Evolutionary conservation across 2,329 filamentous ascomycete genomes (phyloP), one percentile per base, ranked within the genome.

Genomic region (Hyphodiscus sp.): DNA sequence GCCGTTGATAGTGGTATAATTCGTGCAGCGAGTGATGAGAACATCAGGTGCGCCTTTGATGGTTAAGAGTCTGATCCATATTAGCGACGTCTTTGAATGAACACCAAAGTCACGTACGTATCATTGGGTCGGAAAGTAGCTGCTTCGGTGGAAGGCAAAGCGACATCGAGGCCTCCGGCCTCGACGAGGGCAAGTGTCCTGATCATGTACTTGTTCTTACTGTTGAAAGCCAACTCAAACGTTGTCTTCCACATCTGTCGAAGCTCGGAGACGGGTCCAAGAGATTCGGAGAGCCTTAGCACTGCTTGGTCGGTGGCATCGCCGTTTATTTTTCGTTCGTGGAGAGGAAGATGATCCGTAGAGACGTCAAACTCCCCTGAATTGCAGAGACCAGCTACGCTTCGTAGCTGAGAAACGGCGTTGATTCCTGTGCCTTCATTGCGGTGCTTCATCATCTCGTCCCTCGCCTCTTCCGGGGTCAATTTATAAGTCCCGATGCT

Each of bases 141-240:
- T 42, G 59, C 58, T 50, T 71, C 71, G 7, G 59, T 62, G 2
- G 62, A 51, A 0, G 73, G 67, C 3, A 79, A 58, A 1, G 74
- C 74, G n/a, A 68, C 53, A 2, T 56, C 46, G 33, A 74, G 60
- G 16, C 70, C 70, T 41, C 71, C 68, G n/a, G 68, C 65, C 29
- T 71, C 65, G 1, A 68, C 69, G 41, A 77, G 60, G 2, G 73
- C 73, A 47, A 85, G 79, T 0, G 83, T 77, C 33, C 81, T 77
- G 51, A 91, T 79, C 82, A 90, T 91, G 66, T 83, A 91, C 69
- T 91, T 91, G 71, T 90, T 91, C 73, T 89, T 89, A 70, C 85
- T 89, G 71, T 91, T 91, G 68, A 91, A 91, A 0, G 85, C 80
- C 26, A 89, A 73, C 51, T 86, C 82, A 61, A 83, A 90, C 1